Evolutionary conservation across 2,329 filamentous ascomycete species (phyloP).

Genomic region (Didymella exigua): DNA sequence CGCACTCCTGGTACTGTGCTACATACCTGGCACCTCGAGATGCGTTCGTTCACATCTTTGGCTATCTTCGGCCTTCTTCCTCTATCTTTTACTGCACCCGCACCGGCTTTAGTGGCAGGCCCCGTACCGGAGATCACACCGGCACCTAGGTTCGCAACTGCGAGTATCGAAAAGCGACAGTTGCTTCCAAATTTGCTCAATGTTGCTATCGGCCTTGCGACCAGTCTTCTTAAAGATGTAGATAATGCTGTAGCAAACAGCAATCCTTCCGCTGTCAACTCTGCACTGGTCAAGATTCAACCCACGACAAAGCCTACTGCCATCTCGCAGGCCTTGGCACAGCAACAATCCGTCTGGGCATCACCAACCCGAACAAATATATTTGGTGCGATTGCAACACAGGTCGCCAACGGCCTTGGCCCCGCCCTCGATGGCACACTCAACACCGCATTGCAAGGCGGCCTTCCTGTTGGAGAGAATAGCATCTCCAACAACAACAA

Average conservation of each 20-base stretch:
- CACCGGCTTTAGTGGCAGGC: conserved; percentile 9
- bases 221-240: conserved; percentile 17
- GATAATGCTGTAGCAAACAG: conserved; percentile 23
- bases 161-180: conserved; percentile 21
- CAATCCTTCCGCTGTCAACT: conserved; percentile 17
- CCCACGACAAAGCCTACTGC: conserved; percentile 24
- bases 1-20: not conserved
- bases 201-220: conserved; percentile 14
- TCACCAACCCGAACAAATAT: conserved; percentile 24
- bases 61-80: conserved; percentile 21
- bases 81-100: conserved; percentile 15
- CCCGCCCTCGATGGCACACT: conserved; percentile 25
- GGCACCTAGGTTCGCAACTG: conserved; percentile 3
- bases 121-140: conserved; percentile 6
- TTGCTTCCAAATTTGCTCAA: conserved; percentile 15
- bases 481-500: conserved; percentile 34
- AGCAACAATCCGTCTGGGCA: conserved; percentile 24
- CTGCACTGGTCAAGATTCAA: conserved; percentile 22
- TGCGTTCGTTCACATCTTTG: conserved; percentile 18
- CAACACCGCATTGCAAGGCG: conserved; percentile 17
- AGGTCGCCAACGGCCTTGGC: conserved; percentile 27
- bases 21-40: not conserved
- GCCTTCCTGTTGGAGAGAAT: conserved; percentile 28
- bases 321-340: conserved; percentile 17
- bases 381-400: conserved; percentile 27